Conservation (phyloP, 164 flowering plant genomes). For the Berberis thunbergii region DNA sequence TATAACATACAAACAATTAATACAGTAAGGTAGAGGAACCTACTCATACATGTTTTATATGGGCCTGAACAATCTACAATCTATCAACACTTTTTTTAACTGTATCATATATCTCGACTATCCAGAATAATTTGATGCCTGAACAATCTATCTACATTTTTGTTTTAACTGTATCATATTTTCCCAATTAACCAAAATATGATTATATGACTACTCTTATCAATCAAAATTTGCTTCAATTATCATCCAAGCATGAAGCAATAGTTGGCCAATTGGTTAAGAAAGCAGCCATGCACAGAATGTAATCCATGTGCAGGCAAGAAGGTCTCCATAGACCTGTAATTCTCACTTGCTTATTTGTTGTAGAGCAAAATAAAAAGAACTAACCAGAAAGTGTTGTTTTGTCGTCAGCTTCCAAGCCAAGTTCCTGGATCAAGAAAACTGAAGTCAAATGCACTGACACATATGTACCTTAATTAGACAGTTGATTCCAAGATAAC, state of each 20-base stretch:
- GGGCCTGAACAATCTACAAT: too few relatives aligned
- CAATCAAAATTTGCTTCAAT: background rate
- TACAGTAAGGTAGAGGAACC: too few relatives aligned
- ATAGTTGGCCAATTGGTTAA: background rate
- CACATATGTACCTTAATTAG: too few relatives aligned
- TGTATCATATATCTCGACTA: background rate
- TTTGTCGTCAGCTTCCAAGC: conserved; percentile 96
- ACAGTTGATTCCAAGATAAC: too few relatives aligned
- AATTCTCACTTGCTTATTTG: conserved; percentile 2
- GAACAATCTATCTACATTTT: too few relatives aligned
- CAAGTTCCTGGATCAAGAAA: conserved; percentile 69
- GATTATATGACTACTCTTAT: background rate
- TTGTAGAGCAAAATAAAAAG: background rate
- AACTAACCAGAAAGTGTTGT: conserved; percentile 92
- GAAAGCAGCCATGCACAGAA: background rate
- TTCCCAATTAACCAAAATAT: background rate
- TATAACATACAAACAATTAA: too few relatives aligned
- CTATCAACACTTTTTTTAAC: background rate
- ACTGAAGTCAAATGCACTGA: conserved; percentile 9
- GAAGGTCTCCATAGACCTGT: background rate
- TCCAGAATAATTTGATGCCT: background rate
- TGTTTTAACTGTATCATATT: too few relatives aligned
- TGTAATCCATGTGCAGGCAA: background rate
- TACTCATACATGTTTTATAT: too few relatives aligned
- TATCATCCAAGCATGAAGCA: background rate